Base-by-base conservation (phyloP, 257 asterid genomes). In the Ilex aquifolium region DNA sequence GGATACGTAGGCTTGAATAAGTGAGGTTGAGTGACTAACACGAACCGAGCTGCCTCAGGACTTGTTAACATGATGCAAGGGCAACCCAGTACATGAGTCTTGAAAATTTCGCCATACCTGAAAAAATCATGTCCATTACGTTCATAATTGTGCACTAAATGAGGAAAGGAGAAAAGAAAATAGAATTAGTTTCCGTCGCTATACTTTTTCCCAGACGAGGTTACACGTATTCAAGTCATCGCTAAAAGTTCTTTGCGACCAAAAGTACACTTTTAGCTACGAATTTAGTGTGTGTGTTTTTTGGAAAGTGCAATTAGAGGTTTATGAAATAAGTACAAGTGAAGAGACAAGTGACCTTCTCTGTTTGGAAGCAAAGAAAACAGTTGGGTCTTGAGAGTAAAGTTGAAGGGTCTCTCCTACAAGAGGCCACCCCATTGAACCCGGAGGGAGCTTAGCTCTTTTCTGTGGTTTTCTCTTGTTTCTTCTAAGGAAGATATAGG, bases 1-100 rank as follows among this genome's bases (percentile, higher is more conserved):
- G 96, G 98, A 63, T 84, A 91, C 0, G 96, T 86, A n/a, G 98
- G 98, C 81, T 77, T 91, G 86, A 91, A 91, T 74, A 91, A 76
- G 54, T 81, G 71, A 3, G 96, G 87, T 50, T 77, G 77, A 3
- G 68, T 81, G 2, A 83, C 83, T 6, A 91, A 72, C 56, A 91
- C 95, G 44, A 91, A 88, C 51, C 95, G 77, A 59, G 91, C 95
- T 6, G 98, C 98, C 0, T 88, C 95, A 2, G 96, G 98, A 71
- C 95, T 85, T 0, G 98, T 82, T 66, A 88, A 51, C 98, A 91
- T 86, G 52, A 91, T 90, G 62, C 95, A 78, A 14, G 95, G 95
- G 69, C 77, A 86, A 10, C 98, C 98, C 6, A 91, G 79, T 7
- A 91, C 72, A 44, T 79, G 82, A 1, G 86, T 88, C 88, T 86